Base-by-base conservation (phyloP, 768 basidiomycete species). In the Flagelloscypha sp. region DNA sequence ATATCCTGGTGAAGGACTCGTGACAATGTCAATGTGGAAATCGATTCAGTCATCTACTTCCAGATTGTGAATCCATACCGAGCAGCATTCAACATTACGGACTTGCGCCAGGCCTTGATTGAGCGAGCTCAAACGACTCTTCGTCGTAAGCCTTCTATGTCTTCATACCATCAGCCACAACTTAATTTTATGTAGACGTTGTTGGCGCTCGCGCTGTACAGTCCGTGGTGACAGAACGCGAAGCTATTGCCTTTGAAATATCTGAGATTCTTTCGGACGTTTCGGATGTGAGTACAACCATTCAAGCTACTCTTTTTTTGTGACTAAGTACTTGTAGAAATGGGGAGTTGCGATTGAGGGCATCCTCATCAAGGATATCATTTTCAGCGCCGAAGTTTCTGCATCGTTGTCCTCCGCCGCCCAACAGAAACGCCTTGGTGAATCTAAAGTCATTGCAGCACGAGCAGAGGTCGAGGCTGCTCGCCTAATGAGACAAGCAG, bases 341-440 rank as follows among this genome's bases (percentile, higher is more conserved):
- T 97, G 94, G 94, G 94, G 94, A 56, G 94, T 98, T 27, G 71
- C 84, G 19, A 93, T 97, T 56, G 94, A 97, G 57, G 86, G 87
- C 34, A 93, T 98, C 62, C 78, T 95, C 54, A 86, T 88, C 67
- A 88, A 88, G 64, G 87, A 89, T 56, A 88, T 92, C 61, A 83
- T 92, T 61, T 95, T 97, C 72, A 84, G 82, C 36, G 43, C 83
- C 31, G 94, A 97, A 40, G 76, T 99, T 12, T 79, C 90, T 35
- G 81, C 88, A 7, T 88, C 87, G 12, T 71, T 99, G 32, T 94
- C 90, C 9, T 86, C 84, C 44, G 94, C 94, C 24, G 94, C 94
- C 13, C 93, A 95, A 53, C 90, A 94, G 62, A 95, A 95, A 74
- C 76, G 94, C 42, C 79, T 97, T 40, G 94, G 92, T 60, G 94